Conservation (phyloP, 1,139 yeast species). For the Pichia inconspicua region DNA sequence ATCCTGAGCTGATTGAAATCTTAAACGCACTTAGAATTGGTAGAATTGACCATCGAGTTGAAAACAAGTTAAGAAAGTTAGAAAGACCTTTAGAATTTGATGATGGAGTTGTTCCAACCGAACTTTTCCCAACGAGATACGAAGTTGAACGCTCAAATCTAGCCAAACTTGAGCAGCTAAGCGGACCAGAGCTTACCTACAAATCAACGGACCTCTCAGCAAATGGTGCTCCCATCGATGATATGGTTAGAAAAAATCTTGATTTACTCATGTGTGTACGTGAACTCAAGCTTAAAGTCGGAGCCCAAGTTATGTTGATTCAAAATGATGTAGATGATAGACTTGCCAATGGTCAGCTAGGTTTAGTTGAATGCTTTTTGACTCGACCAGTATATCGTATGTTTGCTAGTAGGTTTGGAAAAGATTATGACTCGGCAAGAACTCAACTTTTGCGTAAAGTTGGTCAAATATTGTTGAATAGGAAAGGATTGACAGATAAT, state of each 20-base stretch:
- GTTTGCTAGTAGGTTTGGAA: conserved; percentile 11
- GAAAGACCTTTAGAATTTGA: conserved; percentile 47
- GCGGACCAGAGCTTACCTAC: conserved; percentile 34
- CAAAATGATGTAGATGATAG: conserved; percentile 64
- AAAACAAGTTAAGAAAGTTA: conserved; percentile 39
- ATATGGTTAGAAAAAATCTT: conserved; percentile 12
- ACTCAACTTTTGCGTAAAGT: conserved; percentile 4
- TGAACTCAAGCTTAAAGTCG: conserved; percentile 54
- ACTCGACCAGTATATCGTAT: conserved; percentile 14
- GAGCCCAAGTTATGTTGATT: conserved; percentile 93
- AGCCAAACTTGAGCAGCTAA: conserved; percentile 40
- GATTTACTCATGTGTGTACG: conserved; percentile 65
- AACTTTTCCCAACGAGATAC: conserved; percentile 62
- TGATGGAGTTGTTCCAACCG: conserved; percentile 80
- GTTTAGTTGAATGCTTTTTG: conserved; percentile 65
- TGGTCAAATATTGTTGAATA: conserved; percentile 4
- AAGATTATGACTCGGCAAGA: conserved; percentile 2
- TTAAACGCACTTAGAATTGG: conserved; percentile 71
- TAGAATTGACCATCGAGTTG: conserved; percentile 39
- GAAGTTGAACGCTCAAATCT: conserved; percentile 70
- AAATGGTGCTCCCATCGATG: conserved; percentile 9
- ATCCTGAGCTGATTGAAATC: conserved; percentile 58
- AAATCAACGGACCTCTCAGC: conserved; percentile 42
- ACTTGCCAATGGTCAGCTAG: conserved; percentile 85
- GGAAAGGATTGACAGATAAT: not conserved